Base-by-base conservation (phyloP, 768 basidiomycete species). In the Mycena kentingensis region DNA sequence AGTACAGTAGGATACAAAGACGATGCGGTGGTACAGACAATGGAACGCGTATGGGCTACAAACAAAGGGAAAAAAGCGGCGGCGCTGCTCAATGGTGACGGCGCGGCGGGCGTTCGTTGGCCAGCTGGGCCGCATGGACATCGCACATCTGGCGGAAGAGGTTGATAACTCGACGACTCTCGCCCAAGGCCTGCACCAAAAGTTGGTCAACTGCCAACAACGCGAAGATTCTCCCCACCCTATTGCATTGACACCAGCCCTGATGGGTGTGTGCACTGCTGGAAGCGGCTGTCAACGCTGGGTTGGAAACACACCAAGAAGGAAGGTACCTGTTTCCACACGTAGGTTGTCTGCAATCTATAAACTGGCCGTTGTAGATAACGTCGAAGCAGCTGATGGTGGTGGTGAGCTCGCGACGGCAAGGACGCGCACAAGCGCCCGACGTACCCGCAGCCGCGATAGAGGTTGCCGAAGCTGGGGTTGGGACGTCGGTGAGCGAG, bases 371-470 rank as follows among this genome's bases (percentile, higher is more conserved):
- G 6, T 41, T 53, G 46, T 60, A 60, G 35, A 55, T 52, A 21
- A 55, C 58, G 24, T 60, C 58, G 31, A 55, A 60, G 38, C 58
- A 60, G 31, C 39, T 32, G n/a, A 41, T 22, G 28, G 28, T 16
- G n/a, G 34, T 50, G 35, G 41, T 19, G 22, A 24, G 16, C 10
- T 22, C 15, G 11, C 22, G 49, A 22, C 25, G n/a, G 22, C 31
- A 29, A 3, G 31, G 31, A 8, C 31, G 31, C 31, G 8, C 8
- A 32, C 41, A n/a, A 21, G 26, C 25, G 22, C 36, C 19, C 25
- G 19, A 60, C 69, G 8, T 58, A 75, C 74, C 70, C 68, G 45
- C 75, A 76, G 28, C 74, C 76, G 54, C 72, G 68, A 65, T 76
- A 74, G 46, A 73, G 70, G 58, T 76, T 75, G 46, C 74, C 75